These are phyloP conservation scores for Staphylotrichum tortipilum DNA, from an alignment of 495 filamentous ascomycete genomes.

Conservation along the genomic window DNA sequence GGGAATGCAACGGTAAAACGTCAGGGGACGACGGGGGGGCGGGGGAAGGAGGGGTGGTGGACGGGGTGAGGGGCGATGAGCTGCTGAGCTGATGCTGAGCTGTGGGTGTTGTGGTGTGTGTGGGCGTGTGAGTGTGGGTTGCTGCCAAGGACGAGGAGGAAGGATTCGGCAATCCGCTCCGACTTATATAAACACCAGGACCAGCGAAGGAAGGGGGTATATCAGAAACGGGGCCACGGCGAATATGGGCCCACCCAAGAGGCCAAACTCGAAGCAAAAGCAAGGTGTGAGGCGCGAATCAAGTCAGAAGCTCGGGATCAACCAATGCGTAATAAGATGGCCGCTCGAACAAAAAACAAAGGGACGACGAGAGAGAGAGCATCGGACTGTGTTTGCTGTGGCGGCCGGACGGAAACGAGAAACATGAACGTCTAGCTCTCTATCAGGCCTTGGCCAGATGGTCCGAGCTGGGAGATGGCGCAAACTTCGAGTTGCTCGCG, in stretches of 20 bases:
- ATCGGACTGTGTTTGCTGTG: background rate
- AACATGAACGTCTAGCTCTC: background rate
- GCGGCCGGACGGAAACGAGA: constrained; percentile 3
- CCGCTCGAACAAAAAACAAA: too few relatives aligned
- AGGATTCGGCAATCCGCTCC: constrained; percentile 5
- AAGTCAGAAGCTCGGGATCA: background rate
- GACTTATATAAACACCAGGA: constrained; percentile 17
- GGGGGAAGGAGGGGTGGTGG: too few relatives aligned
- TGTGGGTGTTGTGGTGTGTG: constrained; percentile 2
- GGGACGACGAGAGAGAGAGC: too few relatives aligned
- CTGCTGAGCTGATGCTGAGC: constrained; percentile 6
- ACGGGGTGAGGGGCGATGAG: too few relatives aligned
- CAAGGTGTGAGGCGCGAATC: constrained; percentile 7
- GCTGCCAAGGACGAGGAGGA: constrained; percentile 6
- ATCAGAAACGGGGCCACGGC: constrained; percentile 1
- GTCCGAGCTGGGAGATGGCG: background rate
- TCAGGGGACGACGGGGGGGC: background rate
- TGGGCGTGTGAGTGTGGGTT: too few relatives aligned
- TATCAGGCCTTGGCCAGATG: constrained; percentile 13
- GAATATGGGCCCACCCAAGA: constrained; percentile 11
- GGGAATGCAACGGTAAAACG: constrained; percentile 15
- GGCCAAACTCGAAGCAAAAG: constrained; percentile 4
- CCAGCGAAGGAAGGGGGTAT: constrained; percentile 12
- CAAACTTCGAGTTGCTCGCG: constrained; percentile 1
- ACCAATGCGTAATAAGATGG: constrained; percentile 1